Conservation (phyloP, 257 asterid genomes). For the Thymus quinquecostatus region DNA sequence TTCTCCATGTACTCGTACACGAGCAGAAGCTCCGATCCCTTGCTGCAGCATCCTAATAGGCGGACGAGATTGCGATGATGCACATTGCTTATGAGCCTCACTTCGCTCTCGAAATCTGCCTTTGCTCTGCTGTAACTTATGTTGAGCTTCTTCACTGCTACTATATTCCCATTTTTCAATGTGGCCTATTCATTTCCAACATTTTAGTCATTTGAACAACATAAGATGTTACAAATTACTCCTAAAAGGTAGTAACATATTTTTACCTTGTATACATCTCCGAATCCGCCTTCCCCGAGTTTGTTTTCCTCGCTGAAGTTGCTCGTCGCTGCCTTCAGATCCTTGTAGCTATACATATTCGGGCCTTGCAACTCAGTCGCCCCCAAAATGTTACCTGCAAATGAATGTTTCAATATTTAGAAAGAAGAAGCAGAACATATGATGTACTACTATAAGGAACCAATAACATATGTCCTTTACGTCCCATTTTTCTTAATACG, state of each 20-base stretch:
- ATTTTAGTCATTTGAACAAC: neutral
- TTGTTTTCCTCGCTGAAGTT: constrained; percentile 69
- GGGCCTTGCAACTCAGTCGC: constrained; percentile 87
- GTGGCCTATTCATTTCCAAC: constrained; percentile 55
- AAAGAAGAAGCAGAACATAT: neutral
- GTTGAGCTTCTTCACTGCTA: constrained; percentile 76
- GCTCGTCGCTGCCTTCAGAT: constrained; percentile 64
- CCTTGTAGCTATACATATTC: constrained; percentile 54
- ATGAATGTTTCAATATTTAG: neutral
- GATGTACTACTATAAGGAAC: no score
- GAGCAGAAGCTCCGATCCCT: constrained; percentile 69
- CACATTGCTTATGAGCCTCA: constrained; percentile 78
- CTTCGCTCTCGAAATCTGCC: constrained; percentile 78
- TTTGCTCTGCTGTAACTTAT: constrained; percentile 57
- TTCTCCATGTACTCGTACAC: constrained; percentile 80
- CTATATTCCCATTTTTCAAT: constrained; percentile 61
- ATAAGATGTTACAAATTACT: no score
- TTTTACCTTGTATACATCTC: constrained; percentile 78
- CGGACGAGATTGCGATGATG: constrained; percentile 93
- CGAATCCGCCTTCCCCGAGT: constrained; percentile 85
- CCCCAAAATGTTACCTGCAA: constrained; percentile 63
- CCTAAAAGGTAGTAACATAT: neutral
- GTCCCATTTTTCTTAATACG: no score
- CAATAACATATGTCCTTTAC: no score
- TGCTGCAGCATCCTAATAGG: constrained; percentile 68